A percentile compares a stretch with the other conserved stretches of the same genome.
Evolutionary conservation across 257 asterid species (phyloP).

Genomic region (Thymus quinquecostatus): DNA sequence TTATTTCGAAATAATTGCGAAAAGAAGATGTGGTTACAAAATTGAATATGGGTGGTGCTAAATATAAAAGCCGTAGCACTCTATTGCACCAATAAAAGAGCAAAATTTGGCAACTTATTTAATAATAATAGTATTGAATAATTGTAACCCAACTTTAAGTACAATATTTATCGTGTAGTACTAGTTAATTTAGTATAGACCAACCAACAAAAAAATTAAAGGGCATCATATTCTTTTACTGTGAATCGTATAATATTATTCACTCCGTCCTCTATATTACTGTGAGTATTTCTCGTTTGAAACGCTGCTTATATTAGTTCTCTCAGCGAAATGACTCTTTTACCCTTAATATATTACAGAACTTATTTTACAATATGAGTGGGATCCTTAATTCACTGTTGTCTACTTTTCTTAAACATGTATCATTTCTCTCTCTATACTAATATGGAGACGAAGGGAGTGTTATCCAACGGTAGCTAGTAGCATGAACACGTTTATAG

Average conservation of each 20-base stretch:
- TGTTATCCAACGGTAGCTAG: background rate
- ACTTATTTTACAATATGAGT: too few relatives aligned
- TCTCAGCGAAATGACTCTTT: too few relatives aligned
- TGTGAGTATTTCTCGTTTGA: too few relatives aligned
- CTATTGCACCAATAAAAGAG: slow-evolving; percentile 1
- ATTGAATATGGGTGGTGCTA: background rate
- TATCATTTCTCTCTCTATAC: too few relatives aligned
- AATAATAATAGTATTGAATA: slow-evolving; percentile 3
- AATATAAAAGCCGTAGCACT: slow-evolving; percentile 8
- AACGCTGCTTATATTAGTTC: too few relatives aligned
- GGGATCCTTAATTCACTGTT: too few relatives aligned
- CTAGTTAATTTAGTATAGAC: background rate
- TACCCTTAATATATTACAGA: too few relatives aligned
- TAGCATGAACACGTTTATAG: background rate
- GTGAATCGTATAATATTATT: background rate
- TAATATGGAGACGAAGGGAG: too few relatives aligned
- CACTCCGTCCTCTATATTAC: too few relatives aligned
- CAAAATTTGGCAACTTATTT: background rate
- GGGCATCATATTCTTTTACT: background rate
- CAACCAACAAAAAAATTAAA: background rate
- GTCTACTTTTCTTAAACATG: too few relatives aligned
- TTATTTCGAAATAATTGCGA: background rate
- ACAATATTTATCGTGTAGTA: background rate
- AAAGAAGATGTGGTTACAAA: background rate
- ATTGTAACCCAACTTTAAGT: slow-evolving; percentile 2